Evolutionary conservation across 306 rosid genomes (phyloP).

Genomic region (Malus asiatica): DNA sequence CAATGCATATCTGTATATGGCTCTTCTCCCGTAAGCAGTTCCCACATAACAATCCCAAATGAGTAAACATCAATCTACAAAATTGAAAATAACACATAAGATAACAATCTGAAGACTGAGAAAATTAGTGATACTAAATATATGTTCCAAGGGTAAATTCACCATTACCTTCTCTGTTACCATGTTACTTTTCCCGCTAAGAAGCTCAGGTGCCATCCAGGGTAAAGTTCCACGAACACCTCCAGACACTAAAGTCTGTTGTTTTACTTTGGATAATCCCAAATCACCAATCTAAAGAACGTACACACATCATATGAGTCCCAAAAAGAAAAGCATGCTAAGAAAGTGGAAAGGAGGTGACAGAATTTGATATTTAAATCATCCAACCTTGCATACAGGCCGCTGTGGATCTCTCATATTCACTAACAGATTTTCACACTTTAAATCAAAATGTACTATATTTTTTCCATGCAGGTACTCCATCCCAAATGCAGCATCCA

Average conservation of each 20-base stretch:
- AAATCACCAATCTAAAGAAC: constrained; percentile 83
- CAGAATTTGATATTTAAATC: neutral
- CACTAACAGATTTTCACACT: constrained; percentile 90
- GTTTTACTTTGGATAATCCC: constrained; percentile 97
- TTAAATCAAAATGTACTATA: constrained; percentile 97
- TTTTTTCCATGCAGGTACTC: constrained; percentile 94
- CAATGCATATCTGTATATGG: constrained; percentile 97
- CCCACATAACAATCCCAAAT: constrained; percentile 99
- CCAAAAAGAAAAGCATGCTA: constrained; percentile 11
- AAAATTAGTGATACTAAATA: neutral
- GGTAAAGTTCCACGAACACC: constrained; percentile 99
- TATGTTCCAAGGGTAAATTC: neutral
- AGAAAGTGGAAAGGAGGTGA: neutral
- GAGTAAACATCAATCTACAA: constrained; percentile 96
- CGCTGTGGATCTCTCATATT: constrained; percentile 99
- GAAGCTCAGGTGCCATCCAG: constrained; percentile 99
- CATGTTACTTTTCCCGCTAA: constrained; percentile 95
- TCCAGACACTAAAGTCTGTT: constrained; percentile 93
- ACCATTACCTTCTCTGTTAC: constrained; percentile 83
- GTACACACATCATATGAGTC: constrained; percentile 16
- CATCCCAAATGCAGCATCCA: constrained; percentile 99
- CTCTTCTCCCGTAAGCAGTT: constrained; percentile 90
- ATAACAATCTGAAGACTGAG: constrained; percentile 14
- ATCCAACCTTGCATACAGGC: constrained; percentile 89
- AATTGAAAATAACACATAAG: constrained; percentile 21